Evolutionary conservation across 2,329 filamentous ascomycete genomes (phyloP), one percentile per base, ranked within the genome.

Genomic region (Xylaria sp.): DNA sequence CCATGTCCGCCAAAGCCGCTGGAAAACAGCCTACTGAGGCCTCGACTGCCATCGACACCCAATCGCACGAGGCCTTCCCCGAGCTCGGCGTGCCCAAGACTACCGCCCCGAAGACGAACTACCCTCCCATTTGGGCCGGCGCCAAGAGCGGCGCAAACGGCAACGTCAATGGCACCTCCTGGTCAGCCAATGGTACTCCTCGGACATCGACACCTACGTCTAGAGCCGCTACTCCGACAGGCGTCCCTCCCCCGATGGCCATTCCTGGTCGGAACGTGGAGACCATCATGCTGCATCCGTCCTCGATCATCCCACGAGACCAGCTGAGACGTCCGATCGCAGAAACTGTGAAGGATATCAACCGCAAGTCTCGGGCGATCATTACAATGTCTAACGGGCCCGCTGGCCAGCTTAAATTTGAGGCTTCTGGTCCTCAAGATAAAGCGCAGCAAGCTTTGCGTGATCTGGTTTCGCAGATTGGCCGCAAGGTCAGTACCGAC

Each of bases 51-150:
- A 83, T 98, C 69, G 93, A 98, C 80, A 94, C 93, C 21, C 88
- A 93, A 76, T 97, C 93, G 19, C 92, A 97, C 78, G 94, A 98
- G 81, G 85, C 93, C 68, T 99, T 99, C 86, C 96, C 96, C n/a
- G 90, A 94, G 74, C 88, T 99, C 55, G 95, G 94, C 70, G 87
- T 83, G 24, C 81, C 85, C 65, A 89, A 89, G 80, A 94, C 94
- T 81, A 61, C 74, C 48, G 84, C 89, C 39, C 81, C 82, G 19
- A 81, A 86, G 70, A 85, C 89, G 65, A 87, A 88, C 73, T 86
- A 89, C 67, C 85, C 90, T 55, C 89, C 91, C 54, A 89, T 92
- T 73, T 98, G 95, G 94, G 92, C 92, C 71, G 88, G 85, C 64
- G 81, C 82, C 69, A 82, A 83, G 93, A 91, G 91, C 71, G 87